phyloP scores from a whole-genome alignment of 2,329 filamentous ascomycete genomes.

The Fusarium tjaetaba region DNA sequence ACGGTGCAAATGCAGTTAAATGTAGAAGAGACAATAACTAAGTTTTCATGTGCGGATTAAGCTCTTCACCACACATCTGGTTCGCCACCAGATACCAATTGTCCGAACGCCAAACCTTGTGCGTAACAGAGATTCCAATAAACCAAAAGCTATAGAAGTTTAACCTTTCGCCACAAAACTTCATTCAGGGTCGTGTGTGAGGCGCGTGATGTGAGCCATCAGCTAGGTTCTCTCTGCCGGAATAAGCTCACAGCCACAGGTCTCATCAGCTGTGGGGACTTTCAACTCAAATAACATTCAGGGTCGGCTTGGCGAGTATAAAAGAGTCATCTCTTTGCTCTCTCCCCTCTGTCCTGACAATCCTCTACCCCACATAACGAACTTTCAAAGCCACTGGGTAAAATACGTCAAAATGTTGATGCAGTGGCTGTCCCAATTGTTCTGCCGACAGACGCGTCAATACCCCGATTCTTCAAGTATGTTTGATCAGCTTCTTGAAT shows the following conservation, averaged over 20 bases:
- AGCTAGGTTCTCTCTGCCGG: too few species aligned
- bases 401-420: neutral
- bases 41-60: neutral
- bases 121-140: neutral
- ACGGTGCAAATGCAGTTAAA: too few species aligned
- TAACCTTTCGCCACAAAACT: neutral
- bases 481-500: too few species aligned
- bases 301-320: neutral
- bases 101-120: neutral
- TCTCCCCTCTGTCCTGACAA: too few species aligned
- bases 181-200: neutral
- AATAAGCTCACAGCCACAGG: too few species aligned
- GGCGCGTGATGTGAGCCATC: too few species aligned
- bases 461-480: neutral
- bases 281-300: too few species aligned
- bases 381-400: neutral
- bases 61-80: neutral
- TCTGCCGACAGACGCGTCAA: fast-evolving
- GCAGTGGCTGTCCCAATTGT: neutral
- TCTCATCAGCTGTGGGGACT: too few species aligned
- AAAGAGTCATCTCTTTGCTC: neutral
- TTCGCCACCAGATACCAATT: neutral
- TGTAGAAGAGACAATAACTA: neutral
- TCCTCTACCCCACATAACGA: too few species aligned
- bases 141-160: neutral